A percentile compares a stretch with the other conserved stretches of the same genome.
phyloP scores from a whole-genome alignment of 2,329 filamentous ascomycete genomes.

The Proliferodiscus dingleyae region DNA sequence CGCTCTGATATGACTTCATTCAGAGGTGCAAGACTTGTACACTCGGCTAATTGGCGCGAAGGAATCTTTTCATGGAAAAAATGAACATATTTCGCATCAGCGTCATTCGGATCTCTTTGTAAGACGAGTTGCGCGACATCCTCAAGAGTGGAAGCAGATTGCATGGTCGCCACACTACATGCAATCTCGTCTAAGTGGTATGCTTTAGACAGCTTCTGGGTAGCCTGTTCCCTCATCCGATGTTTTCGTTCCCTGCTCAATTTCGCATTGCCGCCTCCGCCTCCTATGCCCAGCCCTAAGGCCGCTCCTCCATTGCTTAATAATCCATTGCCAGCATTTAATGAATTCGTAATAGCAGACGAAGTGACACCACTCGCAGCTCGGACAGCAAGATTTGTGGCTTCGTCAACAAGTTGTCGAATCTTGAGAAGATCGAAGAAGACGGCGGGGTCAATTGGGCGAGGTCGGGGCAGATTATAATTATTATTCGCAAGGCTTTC shows the following conservation, averaged over 20 bases:
- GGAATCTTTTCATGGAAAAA: conserved; percentile 92
- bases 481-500: conserved; percentile 75
- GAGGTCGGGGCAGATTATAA: conserved; percentile 70
- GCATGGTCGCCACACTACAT: conserved; percentile 78
- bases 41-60: conserved; percentile 65
- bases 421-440: conserved; percentile 85
- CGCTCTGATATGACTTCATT: conserved; percentile 61
- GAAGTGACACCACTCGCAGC: conserved; percentile 70
- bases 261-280: conserved; percentile 55
- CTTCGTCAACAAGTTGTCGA: conserved; percentile 72
- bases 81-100: conserved; percentile 81
- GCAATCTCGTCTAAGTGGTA: conserved; percentile 81
- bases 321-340: conserved; percentile 46
- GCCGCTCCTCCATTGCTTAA: conserved; percentile 44
- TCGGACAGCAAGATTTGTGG: conserved; percentile 70
- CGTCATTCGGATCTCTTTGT: conserved; percentile 60
- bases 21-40: conserved; percentile 62
- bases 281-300: conserved; percentile 52
- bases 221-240: conserved; percentile 75
- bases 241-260: conserved; percentile 73
- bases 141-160: conserved; percentile 70
- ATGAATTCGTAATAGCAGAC: conserved; percentile 53
- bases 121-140: conserved; percentile 71
- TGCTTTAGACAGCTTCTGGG: conserved; percentile 69
- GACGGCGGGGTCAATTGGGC: conserved; percentile 71